Percentiles rank a stretch among this genome's conserved stretches.
Conservation (phyloP, 176 grass and related monocot species). For the Carex myosuroides region DNA sequence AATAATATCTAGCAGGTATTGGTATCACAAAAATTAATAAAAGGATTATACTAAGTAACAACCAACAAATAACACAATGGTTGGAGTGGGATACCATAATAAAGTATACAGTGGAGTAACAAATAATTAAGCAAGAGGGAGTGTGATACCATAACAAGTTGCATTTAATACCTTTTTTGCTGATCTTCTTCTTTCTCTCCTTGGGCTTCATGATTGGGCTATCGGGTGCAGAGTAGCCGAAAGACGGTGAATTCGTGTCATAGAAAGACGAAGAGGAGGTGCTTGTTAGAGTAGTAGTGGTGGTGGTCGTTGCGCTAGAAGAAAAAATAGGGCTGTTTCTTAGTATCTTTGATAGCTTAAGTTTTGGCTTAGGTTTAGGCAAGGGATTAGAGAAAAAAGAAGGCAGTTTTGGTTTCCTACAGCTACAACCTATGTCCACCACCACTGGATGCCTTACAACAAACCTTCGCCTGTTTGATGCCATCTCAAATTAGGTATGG, state of each 20-base stretch:
- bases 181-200: constrained; percentile 21
- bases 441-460: constrained; percentile 30
- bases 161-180: constrained; percentile 14
- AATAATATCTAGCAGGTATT: no score
- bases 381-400: constrained; percentile 8
- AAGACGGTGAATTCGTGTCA: constrained; percentile 4
- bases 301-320: background rate
- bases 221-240: constrained; percentile 9
- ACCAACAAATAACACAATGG: background rate
- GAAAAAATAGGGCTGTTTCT: background rate
- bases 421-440: constrained; percentile 32
- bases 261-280: constrained; percentile 11
- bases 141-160: background rate
- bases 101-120: background rate
- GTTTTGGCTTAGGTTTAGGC: constrained; percentile 11
- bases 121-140: background rate
- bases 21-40: background rate
- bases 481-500: background rate
- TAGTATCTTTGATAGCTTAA: constrained; percentile 6
- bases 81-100: background rate
- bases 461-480: constrained; percentile 26
- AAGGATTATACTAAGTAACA: background rate
- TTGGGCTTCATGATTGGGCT: constrained; percentile 21
- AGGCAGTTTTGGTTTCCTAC: constrained; percentile 21
- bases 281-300: background rate